A percentile compares a stretch with the other conserved stretches of the same genome.
Conservation (phyloP, 805 yeast genomes). For the Sugiyamaella mastotermitis region DNA sequence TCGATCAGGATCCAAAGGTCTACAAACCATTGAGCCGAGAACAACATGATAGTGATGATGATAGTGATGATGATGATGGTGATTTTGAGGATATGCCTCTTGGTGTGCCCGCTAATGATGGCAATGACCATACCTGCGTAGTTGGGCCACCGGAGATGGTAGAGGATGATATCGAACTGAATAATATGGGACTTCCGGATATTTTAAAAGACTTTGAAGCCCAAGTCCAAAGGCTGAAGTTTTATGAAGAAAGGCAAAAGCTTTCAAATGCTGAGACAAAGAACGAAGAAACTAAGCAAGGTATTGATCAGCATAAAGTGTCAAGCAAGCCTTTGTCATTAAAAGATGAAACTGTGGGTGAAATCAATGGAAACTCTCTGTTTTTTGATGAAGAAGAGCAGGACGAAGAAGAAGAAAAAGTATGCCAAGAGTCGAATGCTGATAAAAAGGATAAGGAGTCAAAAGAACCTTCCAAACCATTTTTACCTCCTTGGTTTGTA, state of each 20-base stretch:
- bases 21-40: slow-evolving; percentile 16
- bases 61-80: slow-evolving; percentile 39
- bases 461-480: neutral
- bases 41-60: slow-evolving; percentile 29
- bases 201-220: slow-evolving; percentile 24
- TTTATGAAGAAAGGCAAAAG: slow-evolving; percentile 15
- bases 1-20: slow-evolving; percentile 16
- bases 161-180: too few species aligned
- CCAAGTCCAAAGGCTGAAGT: slow-evolving; percentile 19
- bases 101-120: slow-evolving; percentile 15
- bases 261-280: neutral
- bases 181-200: too few species aligned
- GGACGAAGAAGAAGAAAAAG: slow-evolving; percentile 5
- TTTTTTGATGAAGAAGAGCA: slow-evolving; percentile 9
- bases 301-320: too few species aligned
- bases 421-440: neutral
- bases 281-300: neutral
- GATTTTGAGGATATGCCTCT: slow-evolving; percentile 71
- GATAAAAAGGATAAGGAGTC: slow-evolving; percentile 2
- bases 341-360: too few species aligned
- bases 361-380: slow-evolving; percentile 1
- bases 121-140: neutral
- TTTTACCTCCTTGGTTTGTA: slow-evolving; percentile 17
- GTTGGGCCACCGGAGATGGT: too few species aligned
- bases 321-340: too few species aligned